Base-by-base conservation (phyloP, 2,329 filamentous ascomycete genomes). In the Nothopassalora personata region DNA sequence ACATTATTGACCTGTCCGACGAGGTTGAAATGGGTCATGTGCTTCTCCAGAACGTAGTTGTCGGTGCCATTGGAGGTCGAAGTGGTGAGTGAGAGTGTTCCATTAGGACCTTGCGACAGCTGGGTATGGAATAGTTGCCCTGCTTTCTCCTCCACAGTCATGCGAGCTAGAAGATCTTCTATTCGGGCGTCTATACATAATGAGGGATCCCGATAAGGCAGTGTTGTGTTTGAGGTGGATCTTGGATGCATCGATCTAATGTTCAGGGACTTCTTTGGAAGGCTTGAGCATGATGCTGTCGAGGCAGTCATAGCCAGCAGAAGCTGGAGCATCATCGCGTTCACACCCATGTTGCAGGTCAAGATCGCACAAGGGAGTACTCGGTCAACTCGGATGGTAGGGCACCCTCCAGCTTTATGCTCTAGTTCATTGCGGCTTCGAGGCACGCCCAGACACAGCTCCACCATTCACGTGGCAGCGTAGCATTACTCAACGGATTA, bases 281-380 rank as follows among this genome's bases (percentile, higher is more conserved):
- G 15, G 47, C 27, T 49, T 28, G 19, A 28, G 23, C 48, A 51
- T 51, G 48, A 51, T 51, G n/a, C 48, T 15, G 28, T 51, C 5
- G 48, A n/a, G 28, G 27, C 23, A 28, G 27, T 51, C 28, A 33
- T 1, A 30, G 48, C 48, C 48, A 94, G 77, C 10, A 90, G 74
- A 0, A 89, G 90, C 1, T 87, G 86, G 56, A 91, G 81, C 36
- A 94, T 83, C 0, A 90, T 94, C 77, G 94, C 94, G 62, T 90
- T 90, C 28, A 93, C 88, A 64, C 89, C 84, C 0, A 90, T 93
- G 68, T 93, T 93, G 47, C 7, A 31, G 10, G 9, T 33, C 7
- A 10, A 34, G 2, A 11, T 34, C 7, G 31, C 11, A 34, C 31
- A 34, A 34, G 8, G 31, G 8, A 34, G 23, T 11, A 34, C 7